Conservation (phyloP, 2,329 filamentous ascomycete species). For the Hymenoscyphus scutula region DNA sequence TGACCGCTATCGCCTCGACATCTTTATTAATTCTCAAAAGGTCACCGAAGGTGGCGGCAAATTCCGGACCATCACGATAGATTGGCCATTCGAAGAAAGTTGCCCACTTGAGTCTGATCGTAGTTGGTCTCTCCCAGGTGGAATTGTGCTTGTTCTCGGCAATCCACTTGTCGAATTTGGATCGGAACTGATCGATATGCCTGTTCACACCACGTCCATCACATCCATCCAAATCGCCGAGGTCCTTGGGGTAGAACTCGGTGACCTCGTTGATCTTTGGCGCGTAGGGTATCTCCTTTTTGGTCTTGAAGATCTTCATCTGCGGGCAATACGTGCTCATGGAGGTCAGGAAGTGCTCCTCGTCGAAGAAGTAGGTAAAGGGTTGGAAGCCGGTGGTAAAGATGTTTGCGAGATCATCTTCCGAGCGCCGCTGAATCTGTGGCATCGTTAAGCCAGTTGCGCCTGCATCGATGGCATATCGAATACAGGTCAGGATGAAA, state of each 20-base stretch:
- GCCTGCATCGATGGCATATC: constrained; percentile 49
- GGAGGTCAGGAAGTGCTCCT: constrained; percentile 43
- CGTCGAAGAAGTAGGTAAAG: constrained; percentile 49
- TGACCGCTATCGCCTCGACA: constrained; percentile 42
- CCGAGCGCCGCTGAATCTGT: constrained; percentile 44
- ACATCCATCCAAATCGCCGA: constrained; percentile 26
- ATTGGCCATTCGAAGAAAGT: constrained; percentile 43
- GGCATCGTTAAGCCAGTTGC: constrained; percentile 47
- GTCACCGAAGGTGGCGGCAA: constrained; percentile 44
- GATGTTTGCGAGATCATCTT: constrained; percentile 42
- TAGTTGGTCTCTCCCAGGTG: constrained; percentile 20
- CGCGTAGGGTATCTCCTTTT: constrained; percentile 41
- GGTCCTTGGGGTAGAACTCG: constrained; percentile 39
- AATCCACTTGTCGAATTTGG: constrained; percentile 31
- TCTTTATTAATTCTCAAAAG: constrained; percentile 43
- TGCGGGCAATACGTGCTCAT: constrained; percentile 42
- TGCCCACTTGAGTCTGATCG: constrained; percentile 30
- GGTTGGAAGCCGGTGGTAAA: constrained; percentile 40
- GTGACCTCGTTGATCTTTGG: constrained; percentile 38
- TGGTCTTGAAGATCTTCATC: constrained; percentile 42
- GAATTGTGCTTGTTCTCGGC: constrained; percentile 19
- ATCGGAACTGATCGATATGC: constrained; percentile 31
- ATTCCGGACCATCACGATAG: constrained; percentile 47
- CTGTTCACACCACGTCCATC: constrained; percentile 29
- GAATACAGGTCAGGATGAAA: constrained; percentile 49